These are phyloP conservation scores for Pyrrhoderma noxium DNA, from an alignment of 1,284 basidiomycete genomes.

Conservation along the genomic window DNA sequence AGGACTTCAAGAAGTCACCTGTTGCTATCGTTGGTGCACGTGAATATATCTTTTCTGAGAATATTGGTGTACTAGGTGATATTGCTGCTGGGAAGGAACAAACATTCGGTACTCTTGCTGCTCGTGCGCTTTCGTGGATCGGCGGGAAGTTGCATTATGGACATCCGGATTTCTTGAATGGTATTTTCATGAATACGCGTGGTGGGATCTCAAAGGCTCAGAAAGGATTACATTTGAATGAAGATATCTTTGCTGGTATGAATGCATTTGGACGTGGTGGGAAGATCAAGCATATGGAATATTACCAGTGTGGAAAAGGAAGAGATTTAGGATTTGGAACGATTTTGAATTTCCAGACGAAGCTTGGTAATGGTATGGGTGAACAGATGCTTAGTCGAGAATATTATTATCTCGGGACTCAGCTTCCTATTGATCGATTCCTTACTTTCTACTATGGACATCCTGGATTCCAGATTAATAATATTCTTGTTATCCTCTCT, in stretches of 20 bases:
- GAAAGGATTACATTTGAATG: constrained; percentile 96
- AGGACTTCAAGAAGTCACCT: constrained; percentile 83
- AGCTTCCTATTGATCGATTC: constrained; percentile 97
- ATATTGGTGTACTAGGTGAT: constrained; percentile 98
- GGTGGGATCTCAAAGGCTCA: constrained; percentile 99
- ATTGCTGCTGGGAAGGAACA: constrained; percentile 99
- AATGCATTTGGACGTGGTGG: constrained; percentile 96
- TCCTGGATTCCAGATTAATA: constrained; percentile 99
- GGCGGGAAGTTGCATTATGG: constrained; percentile 99
- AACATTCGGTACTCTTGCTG: constrained; percentile 96
- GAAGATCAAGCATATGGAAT: constrained; percentile 98
- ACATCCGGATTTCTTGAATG: constrained; percentile 98
- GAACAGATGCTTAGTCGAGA: constrained; percentile 99
- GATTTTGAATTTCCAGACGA: constrained; percentile 98
- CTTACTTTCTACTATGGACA: constrained; percentile 99
- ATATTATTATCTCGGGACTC: constrained; percentile 99
- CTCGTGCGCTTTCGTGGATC: constrained; percentile 92
- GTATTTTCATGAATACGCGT: constrained; percentile 95
- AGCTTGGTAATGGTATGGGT: constrained; percentile 99
- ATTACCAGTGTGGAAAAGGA: constrained; percentile 98
- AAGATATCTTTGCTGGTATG: constrained; percentile 99
- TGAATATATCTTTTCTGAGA: constrained; percentile 99
- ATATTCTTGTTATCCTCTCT: constrained; percentile 94
- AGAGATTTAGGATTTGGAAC: constrained; percentile 99
- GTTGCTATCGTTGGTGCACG: constrained; percentile 97